Base-by-base conservation (phyloP, 2,329 filamentous ascomycete species). In the Didymellaceae sp. region DNA sequence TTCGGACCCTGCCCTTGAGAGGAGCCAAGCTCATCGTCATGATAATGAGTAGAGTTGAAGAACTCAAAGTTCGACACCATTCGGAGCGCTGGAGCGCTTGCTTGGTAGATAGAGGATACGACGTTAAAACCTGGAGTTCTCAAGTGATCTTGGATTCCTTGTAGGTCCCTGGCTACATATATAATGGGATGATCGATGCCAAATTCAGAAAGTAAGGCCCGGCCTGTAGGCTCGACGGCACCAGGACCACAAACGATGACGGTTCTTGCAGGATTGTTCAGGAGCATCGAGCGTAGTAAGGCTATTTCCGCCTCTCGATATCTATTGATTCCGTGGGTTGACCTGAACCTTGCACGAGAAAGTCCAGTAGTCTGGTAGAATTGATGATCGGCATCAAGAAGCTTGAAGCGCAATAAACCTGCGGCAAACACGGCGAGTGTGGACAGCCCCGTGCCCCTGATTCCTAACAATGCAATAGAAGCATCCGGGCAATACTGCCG, bases 341-440 rank as follows among this genome's bases (percentile, higher is more conserved):
- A 32, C 24, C 20, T 42, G 39, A 31, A 42, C 11, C 7, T 18
- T 17, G 30, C 39, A 10, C 39, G 39, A n/a, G 39, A 42, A 7
- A 42, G 26, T 5, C 39, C 39, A 18, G 39, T 42, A 10, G 30
- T 17, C 18, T 42, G 39, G 26, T 32, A 30, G 13, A 42, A 42
- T 10, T 42, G 39, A 9, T 33, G 18, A 26, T 33, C 39, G n/a
- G 39, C 39, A 42, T 42, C 39, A 18, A 42, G 39, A 20, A 42
- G 13, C 20, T 25, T 20, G 20, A 32, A 42, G 26, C 22, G 31
- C 14, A 42, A 13, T 16, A 24, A 22, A 28, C 25, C 25, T 17
- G 39, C 39, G 21, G 39, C 39, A 20, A 42, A 31, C n/a, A 42
- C 26, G 31, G 39, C 39, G 17, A 42, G 39, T 22, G 39, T 42